Evolutionary conservation across 805 yeast genomes (phyloP), one percentile per base, ranked within the genome.

Genomic region (Kregervanrija pseudodelftensis): DNA sequence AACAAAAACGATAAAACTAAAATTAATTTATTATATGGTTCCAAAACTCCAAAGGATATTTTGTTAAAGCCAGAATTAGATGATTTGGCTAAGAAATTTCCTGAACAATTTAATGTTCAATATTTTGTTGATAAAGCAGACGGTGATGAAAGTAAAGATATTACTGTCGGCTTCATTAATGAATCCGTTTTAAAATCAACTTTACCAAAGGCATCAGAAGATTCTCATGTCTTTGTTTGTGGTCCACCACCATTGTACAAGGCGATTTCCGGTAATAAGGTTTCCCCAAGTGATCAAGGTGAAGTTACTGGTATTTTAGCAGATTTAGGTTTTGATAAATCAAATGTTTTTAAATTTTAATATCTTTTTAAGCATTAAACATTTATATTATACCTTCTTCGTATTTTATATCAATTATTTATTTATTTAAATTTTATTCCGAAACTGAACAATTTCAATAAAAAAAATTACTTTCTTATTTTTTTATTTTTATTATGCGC

Each of bases 241-340:
- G 99, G 99, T 45, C 99, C 99, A 48, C 95, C 96, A 59, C 85
- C 85, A 36, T 74, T 93, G 64, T 86, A 86, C 81, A 74, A 83
- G 44, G 89, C 95, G 47, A 60, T 89, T 54, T 86, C 96, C 28
- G 99, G 99, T 61, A 65, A 67, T 56, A 91, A 91, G 77, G 73
- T 69, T 39, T 80, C 93, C 42, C 95, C 96, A 56, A 58, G 81
- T 44, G 97, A 90, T 63, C 99, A 93, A 74, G 99, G 99, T 68
- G 96, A 86, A 68, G 77, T 93, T 46, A 72, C 82, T 30, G 99
- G 99, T 61, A 79, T 82, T 42, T 79, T 93, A 63, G 79, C 79
- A 57, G 97, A 91, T 39, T 76, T 93, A 54, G 97, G 97, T 43
- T 90, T 75, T 80, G 69, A 77, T 65, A 83, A 85, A 70, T 88